phyloP scores from a whole-genome alignment of 306 rosid species.

The Dryas drummondii region DNA sequence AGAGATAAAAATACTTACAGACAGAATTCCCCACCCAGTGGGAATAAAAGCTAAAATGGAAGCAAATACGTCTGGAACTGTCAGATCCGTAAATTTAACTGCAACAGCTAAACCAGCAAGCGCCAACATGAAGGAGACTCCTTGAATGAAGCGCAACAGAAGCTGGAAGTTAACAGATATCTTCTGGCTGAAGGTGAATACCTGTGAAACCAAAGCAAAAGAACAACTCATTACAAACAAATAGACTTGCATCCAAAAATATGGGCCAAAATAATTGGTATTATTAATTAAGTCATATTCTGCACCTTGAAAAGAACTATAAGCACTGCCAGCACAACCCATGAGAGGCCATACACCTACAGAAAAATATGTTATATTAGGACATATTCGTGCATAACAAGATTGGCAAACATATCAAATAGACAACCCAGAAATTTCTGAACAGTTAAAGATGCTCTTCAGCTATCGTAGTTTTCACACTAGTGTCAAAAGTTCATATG shows the following conservation, averaged over 20 bases:
- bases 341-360: slow-evolving; percentile 86
- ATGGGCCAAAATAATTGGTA: neutral
- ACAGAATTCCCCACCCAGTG: slow-evolving; percentile 94
- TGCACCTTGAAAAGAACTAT: slow-evolving; percentile 87
- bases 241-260: neutral
- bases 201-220: slow-evolving; percentile 46
- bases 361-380: slow-evolving; percentile 3
- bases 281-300: slow-evolving; percentile 5
- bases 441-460: neutral
- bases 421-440: neutral
- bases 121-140: slow-evolving; percentile 70
- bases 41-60: slow-evolving; percentile 79
- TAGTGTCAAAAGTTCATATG: neutral
- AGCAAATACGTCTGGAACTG: slow-evolving; percentile 75
- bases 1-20: slow-evolving; percentile 55
- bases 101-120: slow-evolving; percentile 79
- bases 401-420: neutral
- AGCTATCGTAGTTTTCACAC: neutral
- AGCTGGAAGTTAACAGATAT: slow-evolving; percentile 91
- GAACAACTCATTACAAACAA: slow-evolving; percentile 27
- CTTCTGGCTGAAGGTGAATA: slow-evolving; percentile 95
- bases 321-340: slow-evolving; percentile 71
- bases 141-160: slow-evolving; percentile 85
- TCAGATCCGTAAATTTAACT: slow-evolving; percentile 46
- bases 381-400: neutral